These are phyloP conservation scores for Metschnikowia kunwiensis DNA, from an alignment of 805 yeast species.

Conservation along the genomic window DNA sequence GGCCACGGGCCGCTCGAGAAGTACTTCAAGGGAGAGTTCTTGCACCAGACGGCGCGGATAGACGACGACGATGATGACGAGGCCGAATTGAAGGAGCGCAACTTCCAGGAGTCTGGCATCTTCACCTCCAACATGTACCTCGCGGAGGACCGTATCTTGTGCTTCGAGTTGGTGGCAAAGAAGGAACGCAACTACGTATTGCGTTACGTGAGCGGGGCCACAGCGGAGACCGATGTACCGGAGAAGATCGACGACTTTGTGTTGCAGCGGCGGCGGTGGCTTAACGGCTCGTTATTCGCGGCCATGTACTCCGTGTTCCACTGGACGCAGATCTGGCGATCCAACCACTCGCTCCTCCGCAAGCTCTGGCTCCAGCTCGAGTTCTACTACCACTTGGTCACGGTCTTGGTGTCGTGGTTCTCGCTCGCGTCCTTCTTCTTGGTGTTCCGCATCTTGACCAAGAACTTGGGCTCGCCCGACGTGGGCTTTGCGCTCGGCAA, in stretches of 20 bases:
- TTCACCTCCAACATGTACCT: slow-evolving; percentile 95
- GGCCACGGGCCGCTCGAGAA: slow-evolving; percentile 86
- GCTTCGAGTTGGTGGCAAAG: slow-evolving; percentile 95
- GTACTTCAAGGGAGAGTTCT: slow-evolving; percentile 88
- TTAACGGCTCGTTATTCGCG: slow-evolving; percentile 96
- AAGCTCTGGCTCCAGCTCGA: slow-evolving; percentile 82
- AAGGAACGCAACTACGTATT: slow-evolving; percentile 80
- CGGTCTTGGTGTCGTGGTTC: slow-evolving; percentile 83
- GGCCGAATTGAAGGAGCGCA: slow-evolving; percentile 34
- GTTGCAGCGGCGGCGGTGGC: slow-evolving; percentile 96
- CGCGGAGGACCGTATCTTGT: slow-evolving; percentile 93
- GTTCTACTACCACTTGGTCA: slow-evolving; percentile 81
- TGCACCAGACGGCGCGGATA: slow-evolving; percentile 57
- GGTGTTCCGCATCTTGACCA: slow-evolving; percentile 85
- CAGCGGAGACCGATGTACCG: slow-evolving; percentile 97
- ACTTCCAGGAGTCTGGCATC: slow-evolving; percentile 52
- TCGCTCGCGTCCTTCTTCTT: slow-evolving; percentile 88
- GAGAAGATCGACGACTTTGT: slow-evolving; percentile 92
- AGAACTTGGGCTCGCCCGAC: slow-evolving; percentile 60
- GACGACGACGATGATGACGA: slow-evolving; percentile 35
- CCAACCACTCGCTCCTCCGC: slow-evolving; percentile 79
- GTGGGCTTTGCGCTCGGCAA: slow-evolving; percentile 70
- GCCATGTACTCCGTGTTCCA: slow-evolving; percentile 86
- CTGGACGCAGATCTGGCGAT: slow-evolving; percentile 83
- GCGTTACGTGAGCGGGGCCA: slow-evolving; percentile 87